A percentile compares a stretch with the other conserved stretches of the same genome.
phyloP scores from a whole-genome alignment of 306 rosid genomes.

The Cicer yamashitae region DNA sequence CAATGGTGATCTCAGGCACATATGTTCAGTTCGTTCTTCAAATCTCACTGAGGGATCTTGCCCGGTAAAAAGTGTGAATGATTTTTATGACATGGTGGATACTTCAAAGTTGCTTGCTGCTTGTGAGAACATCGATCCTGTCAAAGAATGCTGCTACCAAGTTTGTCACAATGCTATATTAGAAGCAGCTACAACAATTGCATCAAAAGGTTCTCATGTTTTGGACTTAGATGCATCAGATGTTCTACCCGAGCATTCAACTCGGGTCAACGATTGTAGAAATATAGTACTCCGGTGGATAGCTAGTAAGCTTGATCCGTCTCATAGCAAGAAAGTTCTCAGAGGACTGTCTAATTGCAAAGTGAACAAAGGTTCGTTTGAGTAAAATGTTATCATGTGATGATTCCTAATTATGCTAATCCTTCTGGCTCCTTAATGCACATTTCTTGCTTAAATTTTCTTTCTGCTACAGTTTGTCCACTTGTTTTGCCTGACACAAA shows the following conservation, averaged over 20 bases:
- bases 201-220: constrained; percentile 70
- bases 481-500: constrained; percentile 74
- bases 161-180: constrained; percentile 83
- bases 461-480: constrained; percentile 72
- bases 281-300: constrained; percentile 85
- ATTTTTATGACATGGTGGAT: constrained; percentile 70
- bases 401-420: constrained; percentile 35
- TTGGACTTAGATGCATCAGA: constrained; percentile 58
- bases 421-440: constrained; percentile 34
- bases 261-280: constrained; percentile 71
- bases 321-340: constrained; percentile 79
- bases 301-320: constrained; percentile 80
- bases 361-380: constrained; percentile 66
- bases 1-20: constrained; percentile 56
- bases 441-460: constrained; percentile 33
- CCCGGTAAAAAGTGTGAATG: constrained; percentile 70
- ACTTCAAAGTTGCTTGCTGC: constrained; percentile 82
- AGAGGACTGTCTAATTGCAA: constrained; percentile 92
- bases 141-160: constrained; percentile 85
- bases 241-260: constrained; percentile 62
- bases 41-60: constrained; percentile 85
- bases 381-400: constrained; percentile 7
- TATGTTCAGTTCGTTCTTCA: constrained; percentile 72
- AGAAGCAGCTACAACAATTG: constrained; percentile 84
- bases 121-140: constrained; percentile 83